phyloP scores from a whole-genome alignment of 371 early-diverging fungal species.

The Mortierella sp. region DNA sequence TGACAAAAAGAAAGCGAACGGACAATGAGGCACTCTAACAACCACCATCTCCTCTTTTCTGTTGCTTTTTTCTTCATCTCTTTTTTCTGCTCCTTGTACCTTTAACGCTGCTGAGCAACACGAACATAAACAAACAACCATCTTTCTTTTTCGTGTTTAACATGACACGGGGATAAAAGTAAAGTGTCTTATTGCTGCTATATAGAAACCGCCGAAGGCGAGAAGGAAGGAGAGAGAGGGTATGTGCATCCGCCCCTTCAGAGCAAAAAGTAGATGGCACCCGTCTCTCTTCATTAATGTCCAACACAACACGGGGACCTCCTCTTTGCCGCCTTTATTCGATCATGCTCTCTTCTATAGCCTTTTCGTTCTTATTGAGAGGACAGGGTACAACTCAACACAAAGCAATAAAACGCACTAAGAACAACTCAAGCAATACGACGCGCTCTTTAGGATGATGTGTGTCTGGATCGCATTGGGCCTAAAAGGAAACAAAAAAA shows the following conservation, averaged over 20 bases:
- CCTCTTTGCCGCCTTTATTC: not conserved
- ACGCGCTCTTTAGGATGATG: not conserved
- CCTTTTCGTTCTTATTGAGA: not conserved
- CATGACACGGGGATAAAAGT: not conserved
- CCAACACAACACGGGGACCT: not conserved
- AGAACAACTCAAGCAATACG: not conserved
- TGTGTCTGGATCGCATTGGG: not conserved
- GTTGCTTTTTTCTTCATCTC: not conserved
- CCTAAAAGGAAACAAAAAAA: not conserved
- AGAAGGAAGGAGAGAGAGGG: not conserved
- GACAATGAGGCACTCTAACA: too few species aligned
- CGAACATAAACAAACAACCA: not conserved
- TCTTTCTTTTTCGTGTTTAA: not conserved
- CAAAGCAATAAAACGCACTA: not conserved
- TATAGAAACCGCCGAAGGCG: not conserved
- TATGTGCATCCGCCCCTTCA: not conserved
- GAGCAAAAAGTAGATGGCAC: not conserved
- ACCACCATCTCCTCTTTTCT: not conserved
- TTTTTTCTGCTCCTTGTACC: not conserved
- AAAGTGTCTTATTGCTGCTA: not conserved
- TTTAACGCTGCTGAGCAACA: not conserved
- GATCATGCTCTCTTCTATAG: not conserved
- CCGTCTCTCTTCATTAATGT: not conserved
- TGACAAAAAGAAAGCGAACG: not conserved
- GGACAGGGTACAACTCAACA: not conserved